Percentiles rank a stretch among this genome's conserved stretches.
These are phyloP conservation scores for Myxozyma nipponensis DNA, from an alignment of 805 yeast species.

Conservation along the genomic window DNA sequence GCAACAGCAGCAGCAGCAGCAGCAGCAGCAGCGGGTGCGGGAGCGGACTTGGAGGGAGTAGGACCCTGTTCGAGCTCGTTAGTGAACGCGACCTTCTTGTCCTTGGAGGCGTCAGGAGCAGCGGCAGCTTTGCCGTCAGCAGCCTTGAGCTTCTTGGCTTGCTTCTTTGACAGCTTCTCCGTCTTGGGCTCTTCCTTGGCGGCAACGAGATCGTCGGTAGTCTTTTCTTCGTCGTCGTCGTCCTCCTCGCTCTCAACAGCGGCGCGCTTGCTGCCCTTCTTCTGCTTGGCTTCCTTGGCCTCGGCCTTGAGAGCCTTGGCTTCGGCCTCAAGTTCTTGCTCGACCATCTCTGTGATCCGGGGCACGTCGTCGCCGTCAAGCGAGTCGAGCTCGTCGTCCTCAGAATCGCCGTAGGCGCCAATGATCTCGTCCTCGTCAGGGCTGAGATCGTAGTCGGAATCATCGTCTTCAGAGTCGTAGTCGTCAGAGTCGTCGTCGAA, in stretches of 20 bases:
- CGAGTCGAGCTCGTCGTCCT: slow-evolving; percentile 43
- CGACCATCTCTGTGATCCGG: slow-evolving; percentile 29
- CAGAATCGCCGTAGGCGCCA: slow-evolving; percentile 29
- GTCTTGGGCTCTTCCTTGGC: slow-evolving; percentile 1
- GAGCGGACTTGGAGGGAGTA: slow-evolving; percentile 43
- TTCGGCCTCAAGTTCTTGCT: slow-evolving; percentile 33
- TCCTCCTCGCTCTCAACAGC: slow-evolving; percentile 15
- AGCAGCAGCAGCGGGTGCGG: slow-evolving; percentile 23
- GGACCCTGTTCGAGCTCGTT: slow-evolving; percentile 94
- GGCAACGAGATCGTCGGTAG: slow-evolving; percentile 19
- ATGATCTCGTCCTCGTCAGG: slow-evolving; percentile 33
- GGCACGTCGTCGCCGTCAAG: slow-evolving; percentile 30
- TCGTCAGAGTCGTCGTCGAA: slow-evolving; percentile 53
- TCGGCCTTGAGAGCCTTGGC: slow-evolving; percentile 7
- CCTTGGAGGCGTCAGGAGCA: slow-evolving; percentile 43
- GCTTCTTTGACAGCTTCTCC: slow-evolving; percentile 27
- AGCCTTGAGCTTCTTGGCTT: slow-evolving; percentile 29
- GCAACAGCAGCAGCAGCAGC: slow-evolving; percentile 40
- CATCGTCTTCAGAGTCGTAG: slow-evolving; percentile 34
- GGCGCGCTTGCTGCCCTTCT: slow-evolving; percentile 26
- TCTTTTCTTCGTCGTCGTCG: slow-evolving; percentile 20
- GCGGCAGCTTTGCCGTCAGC: slow-evolving; percentile 23
- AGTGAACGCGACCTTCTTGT: slow-evolving; percentile 82
- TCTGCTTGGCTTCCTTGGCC: not conserved
- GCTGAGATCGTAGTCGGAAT: slow-evolving; percentile 37